Base-by-base conservation (phyloP, 164 flowering plant genomes). In the Vitis labrusca region DNA sequence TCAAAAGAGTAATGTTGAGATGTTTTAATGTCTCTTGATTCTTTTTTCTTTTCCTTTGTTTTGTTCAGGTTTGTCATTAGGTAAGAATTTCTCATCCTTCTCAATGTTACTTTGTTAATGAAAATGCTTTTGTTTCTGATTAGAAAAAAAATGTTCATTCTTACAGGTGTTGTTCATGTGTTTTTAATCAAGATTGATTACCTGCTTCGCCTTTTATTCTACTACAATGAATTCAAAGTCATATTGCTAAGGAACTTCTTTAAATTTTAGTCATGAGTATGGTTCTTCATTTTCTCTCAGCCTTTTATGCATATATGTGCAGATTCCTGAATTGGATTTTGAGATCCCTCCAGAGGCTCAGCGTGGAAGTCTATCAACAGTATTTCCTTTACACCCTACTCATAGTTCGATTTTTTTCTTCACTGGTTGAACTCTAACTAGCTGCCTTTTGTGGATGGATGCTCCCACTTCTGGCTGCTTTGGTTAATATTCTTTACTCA, bases 331-430 rank as follows among this genome's bases (percentile, higher is more conserved):
- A 76, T 81, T 95, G 73, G 97, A 93, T 73, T 95, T 95, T 79
- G 99, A 95, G 85, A 95, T 95, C 66, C 99, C 99, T 71, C 93
- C 97, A 14, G 97, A 93, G 87, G 94, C 99, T 79, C 99, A 95
- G 71, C 91, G 92, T 49, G 99, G 99, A 63, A 83, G 83, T 50
- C 74, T 95, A 27, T 91, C 98, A 30, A 95, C 97, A 23, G 98
- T 95, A 91, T 57, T 9, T 80, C 53, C 64, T 52, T 69, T 27
- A 11, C 12, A 44, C 49, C 64, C 55, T 60, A 12, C 19, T 55
- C 7, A 32, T 54, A 9, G 16, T 70, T 32, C 11, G 23, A n/a
- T 37, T 60, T 14, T 55, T 52, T 48, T 66, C 0, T 59, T 51
- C 11, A 29, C 29, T 59, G 30, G 63, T 53, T 47, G 9, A 14